phyloP scores from a whole-genome alignment of 192 early-diverging fungal genomes.

The Backusella tuberculispora region DNA sequence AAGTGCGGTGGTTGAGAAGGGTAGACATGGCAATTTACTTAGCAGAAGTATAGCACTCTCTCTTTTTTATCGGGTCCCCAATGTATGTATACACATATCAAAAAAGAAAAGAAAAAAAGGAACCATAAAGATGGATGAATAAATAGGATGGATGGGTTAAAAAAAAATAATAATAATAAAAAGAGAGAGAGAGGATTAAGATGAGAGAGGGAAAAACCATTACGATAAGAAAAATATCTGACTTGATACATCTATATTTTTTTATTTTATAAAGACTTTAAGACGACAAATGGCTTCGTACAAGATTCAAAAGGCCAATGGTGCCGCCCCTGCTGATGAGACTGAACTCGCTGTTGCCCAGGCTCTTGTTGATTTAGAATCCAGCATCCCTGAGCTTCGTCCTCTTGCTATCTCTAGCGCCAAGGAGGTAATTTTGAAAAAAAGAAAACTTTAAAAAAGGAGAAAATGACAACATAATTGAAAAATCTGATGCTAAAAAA shows the following conservation, averaged over 20 bases:
- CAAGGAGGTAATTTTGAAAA: constrained; percentile 76
- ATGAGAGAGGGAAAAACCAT: neutral
- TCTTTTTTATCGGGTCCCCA: constrained; percentile 20
- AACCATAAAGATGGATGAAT: constrained; percentile 1
- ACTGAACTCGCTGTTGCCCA: constrained; percentile 95
- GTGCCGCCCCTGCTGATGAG: constrained; percentile 61
- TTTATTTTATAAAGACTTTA: neutral
- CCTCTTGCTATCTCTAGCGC: constrained; percentile 93
- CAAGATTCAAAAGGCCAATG: constrained; percentile 46
- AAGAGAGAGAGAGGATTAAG: neutral
- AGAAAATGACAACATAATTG: neutral
- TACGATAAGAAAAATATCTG: neutral
- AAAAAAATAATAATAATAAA: too few species aligned
- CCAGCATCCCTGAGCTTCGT: constrained; percentile 96
- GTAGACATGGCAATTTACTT: too few species aligned
- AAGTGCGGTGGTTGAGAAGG: too few species aligned
- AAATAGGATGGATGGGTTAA: neutral
- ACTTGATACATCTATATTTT: neutral
- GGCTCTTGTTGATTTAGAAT: constrained; percentile 94
- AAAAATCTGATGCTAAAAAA: neutral
- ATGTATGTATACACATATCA: neutral
- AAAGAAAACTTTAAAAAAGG: neutral
- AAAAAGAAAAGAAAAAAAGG: neutral
- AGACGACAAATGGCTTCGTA: constrained; percentile 42
- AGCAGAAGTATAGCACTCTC: constrained; percentile 10